phyloP scores from a whole-genome alignment of 345 rosid genomes.

The Brassica carinata region DNA sequence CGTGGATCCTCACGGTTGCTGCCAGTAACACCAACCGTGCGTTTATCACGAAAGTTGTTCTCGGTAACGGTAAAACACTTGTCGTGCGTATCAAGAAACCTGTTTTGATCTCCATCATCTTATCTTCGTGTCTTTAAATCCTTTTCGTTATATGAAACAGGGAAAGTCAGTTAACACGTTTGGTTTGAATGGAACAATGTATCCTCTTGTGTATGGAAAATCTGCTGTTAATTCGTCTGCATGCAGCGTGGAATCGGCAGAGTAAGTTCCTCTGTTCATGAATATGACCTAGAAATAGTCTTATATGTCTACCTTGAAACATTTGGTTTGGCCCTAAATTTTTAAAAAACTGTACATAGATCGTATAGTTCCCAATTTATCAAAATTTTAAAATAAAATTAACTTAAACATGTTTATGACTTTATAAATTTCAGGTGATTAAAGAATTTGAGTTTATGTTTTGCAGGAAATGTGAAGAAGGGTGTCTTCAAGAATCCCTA shows the following conservation, averaged over 20 bases:
- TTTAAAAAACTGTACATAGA: background rate
- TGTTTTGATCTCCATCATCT: background rate
- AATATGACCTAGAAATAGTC: background rate
- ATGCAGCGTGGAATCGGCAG: background rate
- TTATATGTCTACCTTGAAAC: background rate
- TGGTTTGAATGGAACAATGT: slow-evolving; percentile 29
- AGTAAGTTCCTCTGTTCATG: slow-evolving; percentile 13
- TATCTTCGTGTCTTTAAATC: background rate
- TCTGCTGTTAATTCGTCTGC: slow-evolving; percentile 11
- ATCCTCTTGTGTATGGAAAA: slow-evolving; percentile 39
- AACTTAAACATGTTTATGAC: background rate
- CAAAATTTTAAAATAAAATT: background rate
- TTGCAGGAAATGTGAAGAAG: slow-evolving; percentile 19
- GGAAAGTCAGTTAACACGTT: slow-evolving; percentile 46
- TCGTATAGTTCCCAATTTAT: background rate
- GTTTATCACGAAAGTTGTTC: slow-evolving; percentile 43
- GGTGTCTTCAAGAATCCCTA: slow-evolving; percentile 22
- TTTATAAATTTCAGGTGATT: background rate
- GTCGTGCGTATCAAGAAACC: slow-evolving; percentile 40
- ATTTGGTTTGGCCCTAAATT: too few species aligned
- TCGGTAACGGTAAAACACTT: slow-evolving; percentile 46
- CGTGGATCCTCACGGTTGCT: slow-evolving; percentile 52
- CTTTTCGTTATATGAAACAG: slow-evolving; percentile 26
- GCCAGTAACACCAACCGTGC: slow-evolving; percentile 50
- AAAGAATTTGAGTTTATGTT: background rate